A percentile compares a stretch with the other conserved stretches of the same genome.
These are phyloP conservation scores for Barnettozyma siamensis DNA, from an alignment of 805 yeast species.

Conservation along the genomic window DNA sequence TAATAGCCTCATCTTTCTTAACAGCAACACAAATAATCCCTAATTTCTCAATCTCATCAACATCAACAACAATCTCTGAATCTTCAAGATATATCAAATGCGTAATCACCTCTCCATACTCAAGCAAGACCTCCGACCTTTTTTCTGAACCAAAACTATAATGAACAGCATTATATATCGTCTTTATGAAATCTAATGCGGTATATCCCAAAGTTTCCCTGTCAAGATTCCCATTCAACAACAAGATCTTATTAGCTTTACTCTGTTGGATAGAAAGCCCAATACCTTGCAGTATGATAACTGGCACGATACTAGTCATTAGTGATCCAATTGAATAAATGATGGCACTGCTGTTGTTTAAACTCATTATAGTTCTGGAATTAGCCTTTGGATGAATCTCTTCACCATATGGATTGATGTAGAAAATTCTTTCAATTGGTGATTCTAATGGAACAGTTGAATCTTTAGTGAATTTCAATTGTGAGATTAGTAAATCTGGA, in stretches of 20 bases:
- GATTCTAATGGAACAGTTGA: slow-evolving; percentile 59
- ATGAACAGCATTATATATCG: slow-evolving; percentile 48
- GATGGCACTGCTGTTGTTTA: slow-evolving; percentile 47
- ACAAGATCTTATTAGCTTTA: slow-evolving; percentile 42
- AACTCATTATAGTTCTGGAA: slow-evolving; percentile 46
- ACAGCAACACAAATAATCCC: slow-evolving; percentile 47
- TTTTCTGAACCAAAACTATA: slow-evolving; percentile 36
- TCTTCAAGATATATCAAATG: slow-evolving; percentile 53
- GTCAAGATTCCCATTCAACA: slow-evolving; percentile 71
- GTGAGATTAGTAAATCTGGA: slow-evolving; percentile 71
- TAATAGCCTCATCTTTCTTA: slow-evolving; percentile 19
- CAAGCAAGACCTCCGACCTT: neutral
- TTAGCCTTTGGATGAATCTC: slow-evolving; percentile 77
- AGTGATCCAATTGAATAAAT: slow-evolving; percentile 83
- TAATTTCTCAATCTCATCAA: slow-evolving; percentile 29
- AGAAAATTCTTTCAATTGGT: slow-evolving; percentile 67
- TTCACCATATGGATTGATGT: slow-evolving; percentile 83
- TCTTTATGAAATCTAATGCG: slow-evolving; percentile 52
- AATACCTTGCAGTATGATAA: slow-evolving; percentile 65
- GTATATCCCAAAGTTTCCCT: slow-evolving; percentile 71
- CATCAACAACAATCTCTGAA: slow-evolving; percentile 47
- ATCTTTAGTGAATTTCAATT: slow-evolving; percentile 63
- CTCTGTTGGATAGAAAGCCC: slow-evolving; percentile 49
- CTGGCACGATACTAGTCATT: slow-evolving; percentile 83
- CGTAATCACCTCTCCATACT: slow-evolving; percentile 48